These are phyloP conservation scores for Monilinia fructicola DNA, from an alignment of 2,329 filamentous ascomycete species.

Conservation along the genomic window DNA sequence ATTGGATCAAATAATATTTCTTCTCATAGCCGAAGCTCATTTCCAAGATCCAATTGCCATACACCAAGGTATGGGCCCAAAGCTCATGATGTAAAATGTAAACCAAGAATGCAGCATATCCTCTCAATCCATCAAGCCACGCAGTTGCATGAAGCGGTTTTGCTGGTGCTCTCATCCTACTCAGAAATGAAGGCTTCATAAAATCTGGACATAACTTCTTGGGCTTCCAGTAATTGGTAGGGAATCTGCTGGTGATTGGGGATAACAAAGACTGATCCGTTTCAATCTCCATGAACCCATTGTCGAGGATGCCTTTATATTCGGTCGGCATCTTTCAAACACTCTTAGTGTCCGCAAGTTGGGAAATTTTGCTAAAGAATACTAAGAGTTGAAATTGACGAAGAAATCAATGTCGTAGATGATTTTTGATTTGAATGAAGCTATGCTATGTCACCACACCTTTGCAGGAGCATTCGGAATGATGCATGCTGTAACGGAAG, in stretches of 20 bases:
- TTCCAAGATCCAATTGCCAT: slow-evolving; percentile 30
- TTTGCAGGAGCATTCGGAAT: neutral
- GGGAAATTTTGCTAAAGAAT: neutral
- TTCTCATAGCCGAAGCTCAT: slow-evolving; percentile 40
- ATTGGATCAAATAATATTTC: slow-evolving; percentile 43
- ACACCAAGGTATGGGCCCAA: slow-evolving; percentile 38
- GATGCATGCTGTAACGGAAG: neutral
- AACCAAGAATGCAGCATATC: slow-evolving; percentile 49
- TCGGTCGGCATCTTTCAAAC: slow-evolving; percentile 13
- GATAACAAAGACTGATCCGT: slow-evolving; percentile 15
- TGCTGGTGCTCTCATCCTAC: slow-evolving; percentile 13
- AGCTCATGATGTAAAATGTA: slow-evolving; percentile 48
- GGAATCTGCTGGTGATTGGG: neutral
- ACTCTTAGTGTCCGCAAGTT: neutral
- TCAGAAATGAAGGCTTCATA: slow-evolving; percentile 22
- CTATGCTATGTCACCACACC: neutral
- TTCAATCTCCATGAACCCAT: slow-evolving; percentile 17
- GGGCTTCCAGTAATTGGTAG: slow-evolving; percentile 7
- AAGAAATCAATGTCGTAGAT: neutral
- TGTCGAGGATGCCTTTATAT: slow-evolving; percentile 21
- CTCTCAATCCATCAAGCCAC: slow-evolving; percentile 50
- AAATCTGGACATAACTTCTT: slow-evolving; percentile 22
- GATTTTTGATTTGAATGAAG: neutral
- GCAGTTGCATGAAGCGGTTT: slow-evolving; percentile 24
- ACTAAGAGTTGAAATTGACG: neutral